These are phyloP conservation scores for Irpex rosettiformis DNA, from an alignment of 1,284 basidiomycete genomes.

Conservation along the genomic window DNA sequence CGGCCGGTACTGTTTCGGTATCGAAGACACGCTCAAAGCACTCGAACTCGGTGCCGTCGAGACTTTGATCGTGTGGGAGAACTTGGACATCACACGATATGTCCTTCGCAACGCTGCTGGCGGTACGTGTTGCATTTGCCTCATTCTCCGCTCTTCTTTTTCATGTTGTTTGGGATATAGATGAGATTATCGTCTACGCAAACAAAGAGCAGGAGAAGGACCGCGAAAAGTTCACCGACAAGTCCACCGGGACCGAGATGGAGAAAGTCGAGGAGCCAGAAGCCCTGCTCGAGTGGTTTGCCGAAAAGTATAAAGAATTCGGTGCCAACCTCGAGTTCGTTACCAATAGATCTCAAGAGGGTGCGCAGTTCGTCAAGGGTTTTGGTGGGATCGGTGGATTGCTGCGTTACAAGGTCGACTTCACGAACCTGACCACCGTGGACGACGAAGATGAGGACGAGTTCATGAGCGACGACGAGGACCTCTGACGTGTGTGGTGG, in stretches of 20 bases:
- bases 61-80: slow-evolving; percentile 98
- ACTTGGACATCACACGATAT: slow-evolving; percentile 86
- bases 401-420: slow-evolving; percentile 94
- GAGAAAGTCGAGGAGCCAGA: slow-evolving; percentile 81
- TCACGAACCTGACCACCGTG: slow-evolving; percentile 69
- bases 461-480: slow-evolving; percentile 79
- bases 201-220: slow-evolving; percentile 87
- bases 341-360: slow-evolving; percentile 92
- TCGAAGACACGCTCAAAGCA: slow-evolving; percentile 96
- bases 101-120: slow-evolving; percentile 86
- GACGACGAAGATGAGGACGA: slow-evolving; percentile 78
- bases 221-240: slow-evolving; percentile 92
- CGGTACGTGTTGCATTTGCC: slow-evolving; percentile 44
- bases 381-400: slow-evolving; percentile 98
- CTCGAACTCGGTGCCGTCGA: slow-evolving; percentile 97
- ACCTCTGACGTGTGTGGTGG: slow-evolving; percentile 80
- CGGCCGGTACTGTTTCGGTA: slow-evolving; percentile 96
- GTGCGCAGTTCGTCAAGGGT: slow-evolving; percentile 97
- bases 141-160: neutral
- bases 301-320: slow-evolving; percentile 98
- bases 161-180: slow-evolving; percentile 33
- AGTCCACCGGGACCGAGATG: slow-evolving; percentile 95
- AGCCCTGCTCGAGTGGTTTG: slow-evolving; percentile 94
- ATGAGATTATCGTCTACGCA: slow-evolving; percentile 79
- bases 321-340: slow-evolving; percentile 93